Percentiles rank a stretch among this genome's conserved stretches.
Conservation (phyloP, 2,329 filamentous ascomycete species). For the Fonsecaea erecta region DNA sequence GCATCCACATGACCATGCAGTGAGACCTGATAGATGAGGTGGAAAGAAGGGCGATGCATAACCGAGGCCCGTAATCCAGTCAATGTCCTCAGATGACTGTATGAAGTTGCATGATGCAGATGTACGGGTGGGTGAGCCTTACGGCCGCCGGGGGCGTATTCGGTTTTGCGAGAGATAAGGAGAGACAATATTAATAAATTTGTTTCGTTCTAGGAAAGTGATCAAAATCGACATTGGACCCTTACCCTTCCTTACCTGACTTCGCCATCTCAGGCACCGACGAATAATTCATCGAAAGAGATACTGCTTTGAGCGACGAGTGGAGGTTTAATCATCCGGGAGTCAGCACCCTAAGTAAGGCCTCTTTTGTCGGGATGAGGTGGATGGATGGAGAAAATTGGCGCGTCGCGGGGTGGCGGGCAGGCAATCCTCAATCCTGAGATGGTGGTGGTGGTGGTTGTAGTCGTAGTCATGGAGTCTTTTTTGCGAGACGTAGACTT, state of each 20-base stretch:
- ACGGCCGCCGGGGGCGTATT: neutral
- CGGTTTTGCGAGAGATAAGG: neutral
- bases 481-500: too few relatives aligned
- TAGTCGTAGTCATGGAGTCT: too few relatives aligned
- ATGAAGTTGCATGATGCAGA: neutral
- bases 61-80: neutral
- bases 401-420: neutral
- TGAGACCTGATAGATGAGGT: neutral
- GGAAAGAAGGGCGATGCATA: neutral
- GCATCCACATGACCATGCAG: neutral
- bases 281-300: slow-evolving; percentile 2
- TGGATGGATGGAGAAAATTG: neutral
- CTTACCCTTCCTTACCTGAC: too few relatives aligned
- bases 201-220: too few relatives aligned
- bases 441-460: too few relatives aligned
- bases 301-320: slow-evolving; percentile 11
- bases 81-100: neutral
- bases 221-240: neutral
- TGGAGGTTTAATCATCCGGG: slow-evolving; percentile 14
- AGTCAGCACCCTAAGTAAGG: slow-evolving; percentile 13
- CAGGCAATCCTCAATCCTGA: neutral
- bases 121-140: neutral
- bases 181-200: too few relatives aligned
- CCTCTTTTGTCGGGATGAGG: neutral
- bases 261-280: slow-evolving; percentile 9